Conservation (phyloP, 208 protist species). For the Crithidia brevicula region DNA sequence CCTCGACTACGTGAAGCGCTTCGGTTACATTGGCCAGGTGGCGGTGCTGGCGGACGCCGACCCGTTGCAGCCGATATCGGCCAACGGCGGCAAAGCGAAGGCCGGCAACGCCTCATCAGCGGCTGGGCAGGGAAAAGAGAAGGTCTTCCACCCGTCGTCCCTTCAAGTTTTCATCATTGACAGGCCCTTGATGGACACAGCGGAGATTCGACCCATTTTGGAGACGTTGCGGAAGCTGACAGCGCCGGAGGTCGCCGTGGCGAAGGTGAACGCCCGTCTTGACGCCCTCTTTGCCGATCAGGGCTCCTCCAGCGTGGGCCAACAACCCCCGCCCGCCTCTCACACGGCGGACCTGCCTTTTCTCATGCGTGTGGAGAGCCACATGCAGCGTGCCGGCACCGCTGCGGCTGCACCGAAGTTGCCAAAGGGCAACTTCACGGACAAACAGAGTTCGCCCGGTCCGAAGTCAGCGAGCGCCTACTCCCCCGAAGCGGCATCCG, state of each 20-base stretch:
- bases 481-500: not conserved
- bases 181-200: constrained; percentile 46
- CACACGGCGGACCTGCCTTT: not conserved
- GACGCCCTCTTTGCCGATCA: constrained; percentile 5
- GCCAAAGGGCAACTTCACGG: not conserved
- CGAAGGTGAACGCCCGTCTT: not conserved
- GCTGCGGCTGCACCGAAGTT: not conserved
- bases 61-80: constrained; percentile 13
- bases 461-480: not conserved
- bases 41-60: constrained; percentile 50
- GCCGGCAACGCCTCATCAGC: not conserved
- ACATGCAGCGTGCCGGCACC: not conserved
- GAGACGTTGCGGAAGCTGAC: constrained; percentile 24
- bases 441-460: not conserved
- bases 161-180: constrained; percentile 72
- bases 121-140: not conserved
- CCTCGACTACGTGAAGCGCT: constrained; percentile 59
- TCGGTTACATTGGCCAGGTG: constrained; percentile 39
- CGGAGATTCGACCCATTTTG: constrained; percentile 20
- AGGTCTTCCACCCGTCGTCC: constrained; percentile 21
- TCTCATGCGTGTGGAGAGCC: not conserved
- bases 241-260: not conserved
- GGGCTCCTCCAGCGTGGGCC: not conserved
- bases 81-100: not conserved
- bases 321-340: not conserved